Percentiles rank a stretch among this genome's conserved stretches.
These are phyloP conservation scores for Atractiella rhizophila DNA, from an alignment of 768 basidiomycete genomes.

Conservation along the genomic window DNA sequence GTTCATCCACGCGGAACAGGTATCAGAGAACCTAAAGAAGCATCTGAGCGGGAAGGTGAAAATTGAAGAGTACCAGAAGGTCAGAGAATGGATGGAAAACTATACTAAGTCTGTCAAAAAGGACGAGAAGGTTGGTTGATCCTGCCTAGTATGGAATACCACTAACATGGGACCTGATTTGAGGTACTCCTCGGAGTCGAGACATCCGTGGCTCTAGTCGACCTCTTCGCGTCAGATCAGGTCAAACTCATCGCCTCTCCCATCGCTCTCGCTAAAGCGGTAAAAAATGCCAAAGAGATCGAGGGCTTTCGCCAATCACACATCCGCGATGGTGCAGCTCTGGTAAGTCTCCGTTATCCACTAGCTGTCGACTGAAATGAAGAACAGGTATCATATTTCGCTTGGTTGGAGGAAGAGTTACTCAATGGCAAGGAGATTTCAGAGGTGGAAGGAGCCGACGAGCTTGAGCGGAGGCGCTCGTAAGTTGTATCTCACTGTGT, in stretches of 20 bases:
- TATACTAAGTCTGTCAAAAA: conserved; percentile 27
- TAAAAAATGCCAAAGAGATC: conserved; percentile 35
- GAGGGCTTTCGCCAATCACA: conserved; percentile 74
- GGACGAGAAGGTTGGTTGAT: conserved; percentile 1
- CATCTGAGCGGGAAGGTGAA: conserved; percentile 34
- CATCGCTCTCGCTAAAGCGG: conserved; percentile 20
- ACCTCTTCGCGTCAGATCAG: conserved; percentile 49
- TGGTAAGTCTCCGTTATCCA: conserved; percentile 21
- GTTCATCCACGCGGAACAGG: conserved; percentile 37
- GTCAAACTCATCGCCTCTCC: conserved; percentile 42
- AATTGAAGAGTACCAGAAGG: conserved; percentile 41
- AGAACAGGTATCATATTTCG: conserved; percentile 44
- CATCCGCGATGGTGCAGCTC: conserved; percentile 65
- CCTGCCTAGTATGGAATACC: not conserved
- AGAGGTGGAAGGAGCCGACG: conserved; percentile 55
- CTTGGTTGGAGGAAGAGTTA: conserved; percentile 77
- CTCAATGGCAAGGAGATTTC: conserved; percentile 34
- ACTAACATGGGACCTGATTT: not conserved
- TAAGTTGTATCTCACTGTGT: conserved; percentile 23
- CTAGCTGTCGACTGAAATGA: too few species aligned
- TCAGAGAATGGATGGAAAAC: conserved; percentile 35
- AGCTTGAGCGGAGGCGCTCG: conserved; percentile 58
- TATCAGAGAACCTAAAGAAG: conserved; percentile 29
- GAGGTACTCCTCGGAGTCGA: conserved; percentile 44
- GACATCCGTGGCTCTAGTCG: conserved; percentile 54